phyloP scores from a whole-genome alignment of 2,329 filamentous ascomycete species.

The Trichothecium sympodiale region DNA sequence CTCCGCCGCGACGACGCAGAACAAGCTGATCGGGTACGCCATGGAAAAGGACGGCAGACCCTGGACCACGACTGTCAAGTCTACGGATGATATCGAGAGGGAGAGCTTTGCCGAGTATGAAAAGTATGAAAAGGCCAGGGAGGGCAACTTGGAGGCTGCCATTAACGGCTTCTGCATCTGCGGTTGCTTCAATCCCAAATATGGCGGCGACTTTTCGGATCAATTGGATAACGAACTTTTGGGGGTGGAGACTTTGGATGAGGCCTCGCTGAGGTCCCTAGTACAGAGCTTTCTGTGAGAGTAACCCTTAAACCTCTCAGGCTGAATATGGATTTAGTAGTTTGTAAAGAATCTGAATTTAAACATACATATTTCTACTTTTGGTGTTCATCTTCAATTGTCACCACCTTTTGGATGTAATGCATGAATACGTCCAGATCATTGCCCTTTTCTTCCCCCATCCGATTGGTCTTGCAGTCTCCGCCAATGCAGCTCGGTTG shows the following conservation, averaged over 20 bases:
- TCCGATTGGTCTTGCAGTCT: no score
- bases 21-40: constrained; percentile 28
- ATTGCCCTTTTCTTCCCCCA: no score
- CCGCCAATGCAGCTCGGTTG: no score
- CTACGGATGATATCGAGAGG: constrained; percentile 13
- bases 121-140: constrained; percentile 16
- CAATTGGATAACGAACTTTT: constrained; percentile 30
- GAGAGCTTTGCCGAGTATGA: constrained; percentile 11
- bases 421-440: no score
- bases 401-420: no score
- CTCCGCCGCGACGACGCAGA: constrained; percentile 32
- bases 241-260: constrained; percentile 28
- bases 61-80: constrained; percentile 30
- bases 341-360: no score
- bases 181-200: constrained; percentile 18
- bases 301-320: no score
- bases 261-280: constrained; percentile 10
- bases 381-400: no score
- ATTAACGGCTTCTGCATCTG: constrained; percentile 20
- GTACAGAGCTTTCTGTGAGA: no score
- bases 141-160: constrained; percentile 16
- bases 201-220: constrained; percentile 21
- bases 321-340: no score
- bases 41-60: constrained; percentile 32
- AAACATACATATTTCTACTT: no score